Base-by-base conservation (phyloP, 2,329 filamentous ascomycete species). In the Pseudocercospora musae region DNA sequence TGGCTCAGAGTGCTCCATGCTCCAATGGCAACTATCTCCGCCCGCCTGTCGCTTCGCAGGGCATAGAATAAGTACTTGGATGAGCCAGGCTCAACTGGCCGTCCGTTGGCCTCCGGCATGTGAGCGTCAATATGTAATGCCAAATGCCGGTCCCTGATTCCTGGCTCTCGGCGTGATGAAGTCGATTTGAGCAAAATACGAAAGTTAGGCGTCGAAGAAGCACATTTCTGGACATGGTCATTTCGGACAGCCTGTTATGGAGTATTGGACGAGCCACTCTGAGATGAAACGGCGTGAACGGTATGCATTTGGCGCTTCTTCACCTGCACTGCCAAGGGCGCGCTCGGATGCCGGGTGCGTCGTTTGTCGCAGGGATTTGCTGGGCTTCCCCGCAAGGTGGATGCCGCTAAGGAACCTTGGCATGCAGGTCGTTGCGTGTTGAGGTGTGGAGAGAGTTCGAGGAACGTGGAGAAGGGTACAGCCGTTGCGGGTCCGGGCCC, bases 331-430 rank as follows among this genome's bases (percentile, higher is more conserved):
- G 48, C 20, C 23, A 42, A 49, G 20, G n/a, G n/a, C n/a, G n/a
- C n/a, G n/a, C n/a, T n/a, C n/a, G 60, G 55, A 62, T 42, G 18
- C 40, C 60, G 60, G 60, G 37, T 54, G 59, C 44, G 48, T 52
- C 48, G 48, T 31, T 29, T 25, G 8, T 25, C 4, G 29, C 48
- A 52, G 31, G 48, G 48, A 52, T 52, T 29, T n/a, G 58, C 60
- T 49, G 53, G 57, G 57, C 48, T 63, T 63, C 61, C 61, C 61
- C 61, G 61, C 61, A 63, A 49, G 57, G n/a, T 56, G 53, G 27
- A 42, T 56, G 53, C 31, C 23, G 31, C 29, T 42, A 37, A 37
- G 29, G 5, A 13, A 4, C 27, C 27, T n/a, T 25, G 29, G 18
- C 29, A 13, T 40, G 52, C 52, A 55, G 52, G 52, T 40, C 52